Percentiles rank a stretch among this genome's conserved stretches.
Evolutionary conservation across 495 filamentous ascomycete species (phyloP).

Genomic region (Podospora conica): DNA sequence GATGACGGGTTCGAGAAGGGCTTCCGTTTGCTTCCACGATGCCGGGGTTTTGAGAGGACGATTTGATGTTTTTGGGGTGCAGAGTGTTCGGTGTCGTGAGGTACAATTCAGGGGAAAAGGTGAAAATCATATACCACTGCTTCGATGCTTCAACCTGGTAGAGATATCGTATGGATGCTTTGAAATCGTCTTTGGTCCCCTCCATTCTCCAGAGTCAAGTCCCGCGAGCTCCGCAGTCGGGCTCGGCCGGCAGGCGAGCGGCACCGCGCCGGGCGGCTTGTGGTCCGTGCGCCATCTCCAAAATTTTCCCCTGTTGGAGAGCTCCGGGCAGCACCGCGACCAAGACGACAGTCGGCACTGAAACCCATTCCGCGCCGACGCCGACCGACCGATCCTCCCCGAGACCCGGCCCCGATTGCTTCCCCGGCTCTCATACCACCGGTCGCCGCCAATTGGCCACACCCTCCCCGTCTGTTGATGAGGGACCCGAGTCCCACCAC

Average conservation of each 20-base stretch:
- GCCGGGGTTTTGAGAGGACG: not conserved
- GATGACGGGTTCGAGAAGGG: not conserved
- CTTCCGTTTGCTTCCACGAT: not conserved
- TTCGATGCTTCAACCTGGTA: not conserved
- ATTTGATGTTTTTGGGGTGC: not conserved
- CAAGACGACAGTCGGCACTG: not conserved
- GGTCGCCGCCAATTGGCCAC: not conserved
- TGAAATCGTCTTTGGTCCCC: slow-evolving; percentile 6
- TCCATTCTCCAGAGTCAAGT: not conserved
- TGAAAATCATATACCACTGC: not conserved
- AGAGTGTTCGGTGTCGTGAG: not conserved
- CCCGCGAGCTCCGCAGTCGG: slow-evolving; percentile 10
- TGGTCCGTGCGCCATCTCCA: slow-evolving; percentile 4
- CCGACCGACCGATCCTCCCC: not conserved
- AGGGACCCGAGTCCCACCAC: slow-evolving; percentile 11
- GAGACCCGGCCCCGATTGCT: not conserved
- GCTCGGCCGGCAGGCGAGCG: slow-evolving; percentile 6
- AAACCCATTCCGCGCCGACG: not conserved
- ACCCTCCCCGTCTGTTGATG: slow-evolving; percentile 6
- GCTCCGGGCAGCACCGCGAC: not conserved
- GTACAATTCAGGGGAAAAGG: too few relatives aligned
- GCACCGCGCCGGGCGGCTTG: not conserved
- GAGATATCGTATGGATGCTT: slow-evolving; percentile 4
- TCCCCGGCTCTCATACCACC: not conserved
- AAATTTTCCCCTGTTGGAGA: slow-evolving; percentile 8